phyloP scores from a whole-genome alignment of 2,329 filamentous ascomycete genomes.

The Cladosporium sp. region DNA sequence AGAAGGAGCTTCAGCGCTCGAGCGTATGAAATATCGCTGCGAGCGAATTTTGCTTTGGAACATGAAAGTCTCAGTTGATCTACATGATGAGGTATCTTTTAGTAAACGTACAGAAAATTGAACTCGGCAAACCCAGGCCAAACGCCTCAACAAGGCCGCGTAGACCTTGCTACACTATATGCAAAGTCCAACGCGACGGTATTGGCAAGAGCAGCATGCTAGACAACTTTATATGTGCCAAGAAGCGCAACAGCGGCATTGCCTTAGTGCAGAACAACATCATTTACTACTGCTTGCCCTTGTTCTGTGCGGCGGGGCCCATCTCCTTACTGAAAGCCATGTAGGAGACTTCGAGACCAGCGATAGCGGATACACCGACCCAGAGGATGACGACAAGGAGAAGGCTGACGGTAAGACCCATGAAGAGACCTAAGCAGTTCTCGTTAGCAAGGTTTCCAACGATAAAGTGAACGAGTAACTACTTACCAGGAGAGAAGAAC shows the following conservation, averaged over 20 bases:
- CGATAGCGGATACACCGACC: constrained; percentile 73
- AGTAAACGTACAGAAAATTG: constrained; percentile 10
- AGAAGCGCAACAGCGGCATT: not conserved
- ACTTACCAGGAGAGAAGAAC: constrained; percentile 82
- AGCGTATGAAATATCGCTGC: no score
- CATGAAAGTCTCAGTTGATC: constrained; percentile 2
- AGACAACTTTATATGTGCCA: not conserved
- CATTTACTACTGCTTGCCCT: constrained; percentile 60
- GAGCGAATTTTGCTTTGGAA: not conserved
- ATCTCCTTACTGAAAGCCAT: constrained; percentile 96
- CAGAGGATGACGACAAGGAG: constrained; percentile 75
- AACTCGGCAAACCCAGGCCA: not conserved
- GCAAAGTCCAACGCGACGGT: not conserved
- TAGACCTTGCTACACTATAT: not conserved
- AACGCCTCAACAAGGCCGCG: not conserved
- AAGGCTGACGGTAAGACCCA: constrained; percentile 71
- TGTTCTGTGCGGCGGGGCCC: constrained; percentile 79
- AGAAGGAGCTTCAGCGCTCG: not conserved
- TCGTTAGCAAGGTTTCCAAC: not conserved
- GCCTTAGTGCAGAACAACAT: not conserved
- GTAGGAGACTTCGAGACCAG: constrained; percentile 84
- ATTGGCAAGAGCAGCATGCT: not conserved
- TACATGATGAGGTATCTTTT: constrained; percentile 10
- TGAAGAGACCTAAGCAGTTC: constrained; percentile 68
- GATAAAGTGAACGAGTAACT: not conserved